Percentiles rank a stretch among this genome's conserved stretches.
Conservation (phyloP, 768 basidiomycete species). For the Tricholomella constricta region DNA sequence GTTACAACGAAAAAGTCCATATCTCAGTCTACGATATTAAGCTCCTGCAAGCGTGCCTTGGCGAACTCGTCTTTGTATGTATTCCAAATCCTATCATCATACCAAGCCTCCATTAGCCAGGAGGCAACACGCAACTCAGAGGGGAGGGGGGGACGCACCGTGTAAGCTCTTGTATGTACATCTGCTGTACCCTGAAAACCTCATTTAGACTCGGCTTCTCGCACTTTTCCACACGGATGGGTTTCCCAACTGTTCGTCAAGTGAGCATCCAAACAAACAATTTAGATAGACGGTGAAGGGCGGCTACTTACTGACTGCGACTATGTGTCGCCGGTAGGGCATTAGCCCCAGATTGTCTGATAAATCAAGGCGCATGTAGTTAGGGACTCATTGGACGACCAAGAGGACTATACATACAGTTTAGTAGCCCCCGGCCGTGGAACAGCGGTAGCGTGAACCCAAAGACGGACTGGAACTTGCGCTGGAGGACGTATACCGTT, state of each 20-base stretch:
- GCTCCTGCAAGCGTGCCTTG: slow-evolving; percentile 72
- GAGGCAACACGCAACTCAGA: background rate
- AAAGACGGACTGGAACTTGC: slow-evolving; percentile 88
- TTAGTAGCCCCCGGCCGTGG: slow-evolving; percentile 92
- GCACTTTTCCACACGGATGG: slow-evolving; percentile 75
- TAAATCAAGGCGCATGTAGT: background rate
- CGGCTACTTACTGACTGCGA: slow-evolving; percentile 85
- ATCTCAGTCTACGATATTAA: slow-evolving; percentile 72
- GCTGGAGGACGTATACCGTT: slow-evolving; percentile 81
- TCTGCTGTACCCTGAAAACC: slow-evolving; percentile 73
- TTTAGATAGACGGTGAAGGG: background rate
- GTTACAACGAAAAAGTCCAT: too few species aligned
- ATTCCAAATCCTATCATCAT: slow-evolving; percentile 85
- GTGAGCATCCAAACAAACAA: background rate
- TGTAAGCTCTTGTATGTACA: slow-evolving; percentile 91
- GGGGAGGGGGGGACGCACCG: slow-evolving; percentile 51
- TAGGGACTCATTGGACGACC: background rate
- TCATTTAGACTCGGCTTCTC: slow-evolving; percentile 85
- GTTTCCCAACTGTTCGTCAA: slow-evolving; percentile 70
- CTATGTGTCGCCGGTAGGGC: slow-evolving; percentile 93
- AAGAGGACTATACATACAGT: slow-evolving; percentile 71
- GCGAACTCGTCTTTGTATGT: slow-evolving; percentile 95
- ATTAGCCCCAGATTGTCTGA: slow-evolving; percentile 92
- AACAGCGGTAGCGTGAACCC: slow-evolving; percentile 98
- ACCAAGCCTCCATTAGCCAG: background rate